Evolutionary conservation across 106 monocot species (phyloP).

Genomic region (Dendrobium nobile): DNA sequence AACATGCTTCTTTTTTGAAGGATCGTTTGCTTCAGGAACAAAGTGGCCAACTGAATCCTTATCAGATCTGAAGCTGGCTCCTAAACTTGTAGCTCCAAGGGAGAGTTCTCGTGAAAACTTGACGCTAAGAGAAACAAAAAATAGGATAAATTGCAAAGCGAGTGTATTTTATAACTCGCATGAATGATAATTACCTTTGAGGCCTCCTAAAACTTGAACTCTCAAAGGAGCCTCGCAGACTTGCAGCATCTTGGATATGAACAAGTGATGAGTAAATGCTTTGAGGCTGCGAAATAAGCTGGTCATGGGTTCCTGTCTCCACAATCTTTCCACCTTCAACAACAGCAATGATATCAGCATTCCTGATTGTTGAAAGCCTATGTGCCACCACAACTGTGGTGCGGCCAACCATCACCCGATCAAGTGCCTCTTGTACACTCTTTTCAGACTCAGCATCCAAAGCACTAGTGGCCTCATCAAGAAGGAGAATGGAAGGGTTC

Average conservation of each 20-base stretch:
- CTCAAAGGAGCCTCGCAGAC: slow-evolving; percentile 22
- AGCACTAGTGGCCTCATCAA: slow-evolving; percentile 91
- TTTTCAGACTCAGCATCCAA: slow-evolving; percentile 73
- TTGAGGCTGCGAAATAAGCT: slow-evolving; percentile 50
- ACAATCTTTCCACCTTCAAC: slow-evolving; percentile 52
- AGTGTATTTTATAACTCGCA: neutral
- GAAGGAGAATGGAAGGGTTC: slow-evolving; percentile 88
- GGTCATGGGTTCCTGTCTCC: slow-evolving; percentile 81
- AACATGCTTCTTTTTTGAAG: slow-evolving; percentile 34
- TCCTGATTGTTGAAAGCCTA: slow-evolving; percentile 61
- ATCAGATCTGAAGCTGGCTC: slow-evolving; percentile 74
- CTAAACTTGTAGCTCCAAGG: slow-evolving; percentile 50
- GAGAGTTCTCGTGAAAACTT: slow-evolving; percentile 68
- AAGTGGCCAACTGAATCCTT: slow-evolving; percentile 55
- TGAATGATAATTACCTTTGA: slow-evolving; percentile 36
- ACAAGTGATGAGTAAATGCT: slow-evolving; percentile 67
- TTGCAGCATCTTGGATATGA: slow-evolving; percentile 55
- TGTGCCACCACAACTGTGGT: slow-evolving; percentile 74
- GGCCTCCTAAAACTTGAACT: slow-evolving; percentile 24
- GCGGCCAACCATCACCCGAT: slow-evolving; percentile 70
- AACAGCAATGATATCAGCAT: slow-evolving; percentile 71
- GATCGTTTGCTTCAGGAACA: slow-evolving; percentile 29
- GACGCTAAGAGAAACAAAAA: slow-evolving; percentile 26
- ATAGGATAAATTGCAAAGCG: neutral
- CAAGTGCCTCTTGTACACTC: slow-evolving; percentile 78